Base-by-base conservation (phyloP, 495 filamentous ascomycete species). In the Geopyxis carbonaria region DNA sequence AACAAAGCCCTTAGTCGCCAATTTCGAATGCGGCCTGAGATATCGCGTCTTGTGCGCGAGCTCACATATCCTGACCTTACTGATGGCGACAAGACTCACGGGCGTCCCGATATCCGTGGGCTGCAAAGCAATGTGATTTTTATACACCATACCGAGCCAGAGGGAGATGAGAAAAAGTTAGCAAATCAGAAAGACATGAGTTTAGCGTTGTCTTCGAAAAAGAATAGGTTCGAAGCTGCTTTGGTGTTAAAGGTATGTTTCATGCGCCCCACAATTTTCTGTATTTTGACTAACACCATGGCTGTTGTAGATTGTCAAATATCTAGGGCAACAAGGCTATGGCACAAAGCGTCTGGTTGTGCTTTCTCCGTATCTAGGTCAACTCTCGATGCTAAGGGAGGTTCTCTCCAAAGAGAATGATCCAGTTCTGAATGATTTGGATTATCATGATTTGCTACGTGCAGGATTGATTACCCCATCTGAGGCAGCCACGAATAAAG, bases 311-410 rank as follows among this genome's bases (percentile, higher is more conserved):
- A 71, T 65, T 47, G 72, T 85, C 9, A 65, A 68, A 16, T 84
- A 84, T 57, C 60, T 87, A 2, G 78, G 64, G 1, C 80, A 81
- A 45, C 78, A 87, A 46, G 78, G 78, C 0, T 91, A 87, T 47
- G 65, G 66, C 2, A 72, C 72, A 0, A 63, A 74, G 27, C 58
- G 77, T 2, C 45, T 82, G 0, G 79, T 80, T 2, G 59, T 87
- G 1, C 52, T 91, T 0, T 85, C 80, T 0, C 80, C 81, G 0
- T 89, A 89, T 50, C 56, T 72, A 0, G 77, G 76, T 0, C 80
- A 86, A 49, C 61, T 87, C 0, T 62, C 58, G 2, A 61, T 76
- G 1, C 58, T 91, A 0, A 53, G 59, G 2, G 56, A 70, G 0
- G 51, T 51, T 0, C 60, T 91, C 8, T 58, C 61, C 10, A 9